These are phyloP conservation scores for Aegilops longissima DNA, from an alignment of 176 grass and related monocot species.

Conservation along the genomic window DNA sequence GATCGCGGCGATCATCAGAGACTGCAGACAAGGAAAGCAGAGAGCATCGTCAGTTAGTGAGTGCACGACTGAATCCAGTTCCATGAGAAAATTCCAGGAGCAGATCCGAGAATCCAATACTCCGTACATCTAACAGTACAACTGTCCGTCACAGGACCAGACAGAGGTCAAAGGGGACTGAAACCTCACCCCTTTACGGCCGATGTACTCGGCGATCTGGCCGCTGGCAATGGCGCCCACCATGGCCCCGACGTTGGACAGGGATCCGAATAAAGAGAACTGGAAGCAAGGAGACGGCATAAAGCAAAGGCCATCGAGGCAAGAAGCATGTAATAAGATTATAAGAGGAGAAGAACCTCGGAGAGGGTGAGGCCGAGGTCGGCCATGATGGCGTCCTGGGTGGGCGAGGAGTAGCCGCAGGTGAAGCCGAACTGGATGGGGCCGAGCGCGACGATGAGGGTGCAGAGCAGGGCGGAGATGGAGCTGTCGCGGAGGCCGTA, in stretches of 20 bases:
- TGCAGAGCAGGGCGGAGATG: slow-evolving; percentile 81
- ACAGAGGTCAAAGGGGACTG: not conserved
- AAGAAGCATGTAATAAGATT: not conserved
- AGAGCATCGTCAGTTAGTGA: slow-evolving; percentile 3
- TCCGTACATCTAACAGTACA: not conserved
- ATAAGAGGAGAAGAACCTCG: slow-evolving; percentile 52
- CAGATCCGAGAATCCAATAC: too few species aligned
- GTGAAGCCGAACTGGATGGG: slow-evolving; percentile 96
- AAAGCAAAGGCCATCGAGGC: not conserved
- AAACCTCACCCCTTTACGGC: slow-evolving; percentile 77
- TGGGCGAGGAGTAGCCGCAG: slow-evolving; percentile 78
- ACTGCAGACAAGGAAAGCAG: slow-evolving; percentile 38
- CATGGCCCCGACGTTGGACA: slow-evolving; percentile 92
- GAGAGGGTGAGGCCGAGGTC: slow-evolving; percentile 80
- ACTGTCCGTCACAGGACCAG: not conserved
- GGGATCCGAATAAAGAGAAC: slow-evolving; percentile 82
- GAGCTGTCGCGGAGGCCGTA: slow-evolving; percentile 52
- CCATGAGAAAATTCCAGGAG: not conserved
- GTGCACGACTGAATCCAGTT: not conserved
- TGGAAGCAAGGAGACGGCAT: not conserved
- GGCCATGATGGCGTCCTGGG: slow-evolving; percentile 67
- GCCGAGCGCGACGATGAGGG: slow-evolving; percentile 81
- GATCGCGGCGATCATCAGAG: slow-evolving; percentile 93
- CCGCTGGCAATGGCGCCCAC: slow-evolving; percentile 86
- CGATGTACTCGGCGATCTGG: slow-evolving; percentile 90